Base-by-base conservation (phyloP, 345 rosid genomes). In the Gossypium mustelinum region DNA sequence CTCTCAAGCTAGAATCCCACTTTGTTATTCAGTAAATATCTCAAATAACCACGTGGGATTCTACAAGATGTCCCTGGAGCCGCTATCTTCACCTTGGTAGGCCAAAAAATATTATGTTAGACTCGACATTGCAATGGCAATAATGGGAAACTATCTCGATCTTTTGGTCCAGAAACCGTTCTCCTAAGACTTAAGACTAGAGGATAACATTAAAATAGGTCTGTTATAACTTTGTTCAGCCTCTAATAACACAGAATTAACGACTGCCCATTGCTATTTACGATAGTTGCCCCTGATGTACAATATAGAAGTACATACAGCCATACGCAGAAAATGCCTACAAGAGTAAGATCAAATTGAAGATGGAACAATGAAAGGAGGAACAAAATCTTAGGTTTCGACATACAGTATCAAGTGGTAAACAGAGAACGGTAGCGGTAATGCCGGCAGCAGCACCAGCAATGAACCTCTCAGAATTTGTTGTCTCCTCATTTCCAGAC, bases 381-480 rank as follows among this genome's bases (percentile, higher is more conserved):
- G 54, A 43, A 52, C 1, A 67, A 22, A 54, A 63, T 70, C 34
- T 48, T 14, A 73, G 47, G 47, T 67, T 63, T 65, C 47, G 9
- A 84, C 92, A 45, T 77, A 90, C 93, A 1, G 93, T 87, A 77
- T 90, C 95, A 56, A 90, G 90, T 4, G 93, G 95, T 41, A 90
- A 79, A 72, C 95, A 90, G 79, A 90, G 88, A 43, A 86, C 60
- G 14, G 90, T 84, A 47, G 95, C 95, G 13, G 95, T 86, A 39
- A 89, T 84, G 76, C 95, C 93, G 3, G 95, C 95, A 13, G 89
- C 95, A 65, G 93, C 94, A 77, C 94, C 94, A 47, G 92, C 91
- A 52, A 90, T 62, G 70, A 90, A 87, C 82, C 91, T 83, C 81
- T 90, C 92, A 79, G 87, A 86, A 79, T 90, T 87, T 7, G 89